phyloP scores from a whole-genome alignment of 2,329 filamentous ascomycete species.

The Phialophora expanda region DNA sequence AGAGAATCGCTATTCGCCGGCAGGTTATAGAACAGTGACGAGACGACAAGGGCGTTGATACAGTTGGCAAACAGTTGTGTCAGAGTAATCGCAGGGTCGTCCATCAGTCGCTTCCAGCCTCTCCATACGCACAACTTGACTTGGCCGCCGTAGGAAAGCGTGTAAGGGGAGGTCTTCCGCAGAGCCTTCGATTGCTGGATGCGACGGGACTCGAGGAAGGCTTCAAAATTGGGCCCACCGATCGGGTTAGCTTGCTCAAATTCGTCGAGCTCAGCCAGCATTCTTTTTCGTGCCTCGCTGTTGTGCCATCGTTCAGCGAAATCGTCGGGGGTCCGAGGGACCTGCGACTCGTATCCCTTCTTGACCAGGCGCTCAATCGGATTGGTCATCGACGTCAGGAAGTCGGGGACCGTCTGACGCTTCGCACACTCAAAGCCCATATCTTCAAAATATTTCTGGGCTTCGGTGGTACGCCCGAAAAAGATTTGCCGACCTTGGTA shows the following conservation, averaged over 20 bases:
- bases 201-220: slow-evolving; percentile 48
- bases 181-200: slow-evolving; percentile 52
- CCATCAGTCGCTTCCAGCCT: slow-evolving; percentile 69
- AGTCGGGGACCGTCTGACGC: slow-evolving; percentile 69
- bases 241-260: slow-evolving; percentile 51
- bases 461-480: slow-evolving; percentile 65
- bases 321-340: slow-evolving; percentile 52
- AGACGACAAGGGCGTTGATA: slow-evolving; percentile 67
- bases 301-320: slow-evolving; percentile 62
- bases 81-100: slow-evolving; percentile 66
- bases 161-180: slow-evolving; percentile 58
- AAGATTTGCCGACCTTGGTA: slow-evolving; percentile 70
- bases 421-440: slow-evolving; percentile 67
- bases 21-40: slow-evolving; percentile 69
- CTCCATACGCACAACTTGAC: slow-evolving; percentile 61
- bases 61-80: slow-evolving; percentile 67
- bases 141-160: slow-evolving; percentile 60
- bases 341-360: slow-evolving; percentile 50
- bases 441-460: slow-evolving; percentile 67
- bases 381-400: slow-evolving; percentile 68
- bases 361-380: slow-evolving; percentile 54
- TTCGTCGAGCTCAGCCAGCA: slow-evolving; percentile 51
- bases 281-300: slow-evolving; percentile 53
- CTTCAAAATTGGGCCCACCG: slow-evolving; percentile 47
- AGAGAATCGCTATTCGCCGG: slow-evolving; percentile 62